phyloP scores from a whole-genome alignment of 352 stramenopile genomes.

The Bremia lactucae region DNA sequence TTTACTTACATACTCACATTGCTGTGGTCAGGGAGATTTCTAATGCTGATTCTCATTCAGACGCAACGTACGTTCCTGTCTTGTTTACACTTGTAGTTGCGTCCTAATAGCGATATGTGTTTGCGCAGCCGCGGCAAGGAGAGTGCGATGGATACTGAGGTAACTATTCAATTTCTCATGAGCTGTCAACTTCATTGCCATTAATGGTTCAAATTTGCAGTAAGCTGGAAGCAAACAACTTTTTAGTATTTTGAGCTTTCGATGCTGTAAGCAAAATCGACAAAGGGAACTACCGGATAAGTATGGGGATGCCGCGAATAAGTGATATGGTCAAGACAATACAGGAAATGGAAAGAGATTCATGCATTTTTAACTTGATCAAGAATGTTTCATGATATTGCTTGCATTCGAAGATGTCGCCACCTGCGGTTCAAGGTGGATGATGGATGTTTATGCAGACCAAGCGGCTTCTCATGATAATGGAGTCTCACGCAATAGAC shows the following conservation, averaged over 20 bases:
- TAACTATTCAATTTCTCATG: background rate
- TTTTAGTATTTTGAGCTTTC: constrained; percentile 3
- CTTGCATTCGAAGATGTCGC: constrained; percentile 20
- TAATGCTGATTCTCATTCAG: background rate
- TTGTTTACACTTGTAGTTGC: background rate
- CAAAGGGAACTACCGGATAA: constrained; percentile 1
- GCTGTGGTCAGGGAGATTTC: background rate
- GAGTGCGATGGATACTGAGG: background rate
- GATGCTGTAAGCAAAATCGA: constrained; percentile 1
- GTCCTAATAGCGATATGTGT: no score
- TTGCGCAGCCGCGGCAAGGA: background rate
- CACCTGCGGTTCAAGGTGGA: constrained; percentile 17
- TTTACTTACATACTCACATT: constrained; percentile 1
- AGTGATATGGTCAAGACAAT: constrained; percentile 9
- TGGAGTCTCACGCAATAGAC: no score
- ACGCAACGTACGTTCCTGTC: background rate
- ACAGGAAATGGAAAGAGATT: constrained; percentile 20
- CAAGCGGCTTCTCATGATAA: no score
- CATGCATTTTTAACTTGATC: constrained; percentile 38
- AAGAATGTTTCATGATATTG: constrained; percentile 39
- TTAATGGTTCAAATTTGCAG: constrained; percentile 7
- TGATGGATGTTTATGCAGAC: constrained; percentile 14
- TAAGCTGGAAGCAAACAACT: constrained; percentile 9
- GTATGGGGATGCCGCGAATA: constrained; percentile 5
- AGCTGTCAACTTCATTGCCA: background rate